Conservation (phyloP, 2,329 filamentous ascomycete species). For the Ceratocystis variospora region DNA sequence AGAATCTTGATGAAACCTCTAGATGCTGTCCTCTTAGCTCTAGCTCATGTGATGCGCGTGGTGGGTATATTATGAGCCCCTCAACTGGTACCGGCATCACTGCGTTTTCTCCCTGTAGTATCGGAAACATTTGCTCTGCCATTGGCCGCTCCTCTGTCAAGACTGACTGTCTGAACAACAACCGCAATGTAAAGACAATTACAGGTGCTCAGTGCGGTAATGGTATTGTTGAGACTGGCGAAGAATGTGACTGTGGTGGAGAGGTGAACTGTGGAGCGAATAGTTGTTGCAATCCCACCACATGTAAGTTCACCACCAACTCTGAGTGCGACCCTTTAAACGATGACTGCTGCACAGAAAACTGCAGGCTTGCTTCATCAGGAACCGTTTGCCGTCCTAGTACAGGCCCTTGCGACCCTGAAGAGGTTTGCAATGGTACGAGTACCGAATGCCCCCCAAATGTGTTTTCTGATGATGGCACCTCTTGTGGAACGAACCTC, state of each 20-base stretch:
- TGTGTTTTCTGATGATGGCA: conserved; percentile 52
- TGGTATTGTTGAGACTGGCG: conserved; percentile 85
- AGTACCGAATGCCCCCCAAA: conserved; percentile 63
- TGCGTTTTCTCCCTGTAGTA: conserved; percentile 71
- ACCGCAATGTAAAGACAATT: conserved; percentile 68
- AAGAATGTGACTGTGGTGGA: conserved; percentile 94
- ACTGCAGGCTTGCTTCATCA: conserved; percentile 53
- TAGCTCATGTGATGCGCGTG: conserved; percentile 56
- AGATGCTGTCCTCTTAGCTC: conserved; percentile 67
- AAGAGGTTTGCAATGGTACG: conserved; percentile 67
- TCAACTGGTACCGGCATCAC: conserved; percentile 61
- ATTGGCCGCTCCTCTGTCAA: conserved; percentile 65
- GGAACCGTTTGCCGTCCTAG: conserved; percentile 66
- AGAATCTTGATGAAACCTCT: conserved; percentile 39
- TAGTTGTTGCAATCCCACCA: conserved; percentile 67
- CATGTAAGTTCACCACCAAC: conserved; percentile 66
- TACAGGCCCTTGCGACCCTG: conserved; percentile 69
- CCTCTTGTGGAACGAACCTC: conserved; percentile 55
- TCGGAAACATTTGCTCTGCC: conserved; percentile 89
- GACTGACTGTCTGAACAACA: conserved; percentile 65
- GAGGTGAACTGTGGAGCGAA: conserved; percentile 56
- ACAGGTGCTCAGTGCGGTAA: conserved; percentile 83
- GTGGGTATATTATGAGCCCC: conserved; percentile 91
- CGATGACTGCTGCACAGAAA: conserved; percentile 61
- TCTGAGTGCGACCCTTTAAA: conserved; percentile 71